phyloP scores from a whole-genome alignment of 352 stramenopile genomes.

The Hyaloperonospora brassicae region DNA sequence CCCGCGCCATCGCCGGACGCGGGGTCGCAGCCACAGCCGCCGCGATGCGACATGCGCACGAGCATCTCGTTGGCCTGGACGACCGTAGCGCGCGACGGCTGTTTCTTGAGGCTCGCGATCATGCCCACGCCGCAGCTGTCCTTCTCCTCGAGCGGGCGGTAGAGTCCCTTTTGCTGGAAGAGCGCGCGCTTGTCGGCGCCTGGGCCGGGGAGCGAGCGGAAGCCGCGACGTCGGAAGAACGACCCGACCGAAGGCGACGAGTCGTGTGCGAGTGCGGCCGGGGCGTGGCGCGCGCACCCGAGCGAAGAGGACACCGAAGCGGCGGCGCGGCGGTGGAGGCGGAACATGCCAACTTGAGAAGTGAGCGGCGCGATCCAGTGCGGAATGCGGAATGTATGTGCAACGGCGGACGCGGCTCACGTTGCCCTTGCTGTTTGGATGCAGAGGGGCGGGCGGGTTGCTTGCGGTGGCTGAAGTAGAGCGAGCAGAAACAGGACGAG shows the following conservation, averaged over 20 bases:
- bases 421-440: conserved; percentile 20
- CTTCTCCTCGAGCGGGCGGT: conserved; percentile 45
- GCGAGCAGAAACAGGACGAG: conserved; percentile 5
- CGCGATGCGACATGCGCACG: conserved; percentile 92
- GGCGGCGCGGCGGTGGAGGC: conserved; percentile 32
- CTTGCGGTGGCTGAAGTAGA: conserved; percentile 15
- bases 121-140: conserved; percentile 92
- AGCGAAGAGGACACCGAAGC: conserved; percentile 18
- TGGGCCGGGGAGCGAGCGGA: conserved; percentile 37
- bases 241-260: conserved; percentile 4
- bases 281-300: conserved; percentile 15
- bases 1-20: conserved; percentile 88
- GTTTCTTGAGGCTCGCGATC: conserved; percentile 93
- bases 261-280: background rate
- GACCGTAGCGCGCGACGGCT: conserved; percentile 85
- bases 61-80: conserved; percentile 96
- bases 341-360: conserved; percentile 33
- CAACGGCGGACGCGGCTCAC: conserved; percentile 11
- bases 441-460: conserved; percentile 2
- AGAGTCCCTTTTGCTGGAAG: conserved; percentile 52
- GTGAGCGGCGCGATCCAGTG: conserved; percentile 7
- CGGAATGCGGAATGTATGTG: conserved; percentile 11
- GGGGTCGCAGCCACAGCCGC: conserved; percentile 92
- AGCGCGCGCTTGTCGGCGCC: conserved; percentile 46
- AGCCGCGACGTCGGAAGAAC: conserved; percentile 22